Evolutionary conservation across 2,329 filamentous ascomycete genomes (phyloP).

Genomic region (Epichloe typhina): DNA sequence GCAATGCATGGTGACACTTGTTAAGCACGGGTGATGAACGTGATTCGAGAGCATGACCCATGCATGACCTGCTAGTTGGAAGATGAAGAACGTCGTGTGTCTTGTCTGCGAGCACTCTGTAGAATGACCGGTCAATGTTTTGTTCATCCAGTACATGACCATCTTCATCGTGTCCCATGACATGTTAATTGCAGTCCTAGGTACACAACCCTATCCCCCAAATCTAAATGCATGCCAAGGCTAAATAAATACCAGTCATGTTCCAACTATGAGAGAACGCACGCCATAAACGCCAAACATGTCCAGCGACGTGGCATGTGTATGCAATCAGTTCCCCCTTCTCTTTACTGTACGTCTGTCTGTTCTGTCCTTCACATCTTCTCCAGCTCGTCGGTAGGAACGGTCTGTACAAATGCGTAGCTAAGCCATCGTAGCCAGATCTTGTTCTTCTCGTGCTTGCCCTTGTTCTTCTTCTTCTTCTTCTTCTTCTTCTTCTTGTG

Average conservation of each 20-base stretch:
- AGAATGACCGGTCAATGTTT: no score
- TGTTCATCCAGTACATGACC: background rate
- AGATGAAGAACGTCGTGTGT: no score
- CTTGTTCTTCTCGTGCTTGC: conserved; percentile 46
- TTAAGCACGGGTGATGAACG: background rate
- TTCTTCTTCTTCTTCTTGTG: conserved; percentile 25
- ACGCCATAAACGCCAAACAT: background rate
- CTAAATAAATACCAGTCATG: background rate
- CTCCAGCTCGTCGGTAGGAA: conserved; percentile 51
- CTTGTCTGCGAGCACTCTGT: no score
- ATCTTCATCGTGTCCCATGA: background rate
- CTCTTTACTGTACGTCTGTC: background rate
- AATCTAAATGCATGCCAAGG: background rate
- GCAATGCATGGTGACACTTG: background rate
- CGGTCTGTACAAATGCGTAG: conserved; percentile 67
- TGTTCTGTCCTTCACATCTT: conserved; percentile 19
- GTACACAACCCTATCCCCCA: background rate
- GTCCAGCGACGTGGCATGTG: background rate
- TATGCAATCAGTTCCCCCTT: background rate
- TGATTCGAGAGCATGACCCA: no score
- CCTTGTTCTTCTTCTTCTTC: conserved; percentile 32
- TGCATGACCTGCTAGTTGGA: no score
- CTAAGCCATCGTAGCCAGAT: conserved; percentile 66
- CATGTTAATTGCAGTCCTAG: background rate
- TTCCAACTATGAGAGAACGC: background rate